Evolutionary conservation across 1,284 basidiomycete genomes (phyloP).

Genomic region (Austropuccinia psidii): DNA sequence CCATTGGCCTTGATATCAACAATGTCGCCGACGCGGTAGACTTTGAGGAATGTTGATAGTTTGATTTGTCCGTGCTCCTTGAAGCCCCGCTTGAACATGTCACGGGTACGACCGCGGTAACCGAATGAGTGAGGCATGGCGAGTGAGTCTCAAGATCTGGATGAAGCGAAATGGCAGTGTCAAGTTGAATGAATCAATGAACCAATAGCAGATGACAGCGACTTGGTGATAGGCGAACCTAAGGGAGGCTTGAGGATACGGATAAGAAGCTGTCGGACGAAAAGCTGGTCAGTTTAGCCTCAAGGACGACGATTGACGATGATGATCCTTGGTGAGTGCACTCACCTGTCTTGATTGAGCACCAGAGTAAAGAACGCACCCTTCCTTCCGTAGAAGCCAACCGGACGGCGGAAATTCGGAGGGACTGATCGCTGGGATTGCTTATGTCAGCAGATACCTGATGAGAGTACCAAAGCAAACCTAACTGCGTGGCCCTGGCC

Average conservation of each 20-base stretch:
- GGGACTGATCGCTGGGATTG: background rate
- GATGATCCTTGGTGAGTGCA: too few species aligned
- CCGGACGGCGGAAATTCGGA: background rate
- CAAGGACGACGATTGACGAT: too few species aligned
- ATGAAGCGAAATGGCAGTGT: background rate
- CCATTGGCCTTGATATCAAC: conserved; percentile 99
- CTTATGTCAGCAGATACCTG: background rate
- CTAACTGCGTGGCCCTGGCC: too few species aligned
- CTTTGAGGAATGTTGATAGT: conserved; percentile 84
- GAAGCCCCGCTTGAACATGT: conserved; percentile 99
- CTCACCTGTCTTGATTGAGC: too few species aligned
- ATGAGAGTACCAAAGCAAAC: too few species aligned
- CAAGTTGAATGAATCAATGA: background rate
- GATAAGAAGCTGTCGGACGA: background rate
- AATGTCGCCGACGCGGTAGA: conserved; percentile 93
- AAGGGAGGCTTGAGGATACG: background rate
- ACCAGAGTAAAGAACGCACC: too few species aligned
- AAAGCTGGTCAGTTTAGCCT: too few species aligned
- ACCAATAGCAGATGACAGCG: background rate
- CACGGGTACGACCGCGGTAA: conserved; percentile 98
- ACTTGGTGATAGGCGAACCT: background rate
- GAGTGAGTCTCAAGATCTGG: conserved; percentile 47
- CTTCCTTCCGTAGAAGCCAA: too few species aligned
- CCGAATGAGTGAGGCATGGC: conserved; percentile 99
- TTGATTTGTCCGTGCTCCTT: conserved; percentile 63